Base-by-base conservation (phyloP, 2,329 filamentous ascomycete genomes). In the Eutypa lata region DNA sequence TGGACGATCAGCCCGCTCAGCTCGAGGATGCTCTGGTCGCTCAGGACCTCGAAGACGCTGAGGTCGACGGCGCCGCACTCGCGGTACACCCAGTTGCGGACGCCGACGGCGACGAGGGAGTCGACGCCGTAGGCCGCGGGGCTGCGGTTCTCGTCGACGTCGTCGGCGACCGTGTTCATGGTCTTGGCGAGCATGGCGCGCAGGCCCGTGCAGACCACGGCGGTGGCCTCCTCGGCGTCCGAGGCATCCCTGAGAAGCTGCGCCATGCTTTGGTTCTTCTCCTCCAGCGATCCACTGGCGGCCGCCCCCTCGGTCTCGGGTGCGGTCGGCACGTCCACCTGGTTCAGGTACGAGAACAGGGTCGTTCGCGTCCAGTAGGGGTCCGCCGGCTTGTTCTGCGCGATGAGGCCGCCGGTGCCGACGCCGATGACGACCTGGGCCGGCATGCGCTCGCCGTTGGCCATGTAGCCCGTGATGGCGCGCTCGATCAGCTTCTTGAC, bases 281-380 rank as follows among this genome's bases (percentile, higher is more conserved):
- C 16, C n/a, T 42, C 47, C 6, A 40, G 31, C 47, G 48, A 42
- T 24, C 45, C 52, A 48, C 43, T 43, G 33, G n/a, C 19, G 22
- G 37, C 10, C 22, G 14, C 42, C n/a, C 26, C 18, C 19, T 24
- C 31, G 18, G 62, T 52, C 3, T 50, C 56, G n/a, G 48, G 44
- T 11, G 61, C 50, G 10, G 55, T 50, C 3, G 58, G 73, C 56
- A 77, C 66, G 59, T 82, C 79, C 3, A 82, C 66, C 22, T 74
- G 62, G 53, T 77, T 76, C 44, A 83, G 71, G 50, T 75, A 71
- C 2, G 72, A 66, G 53, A 79, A 82, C 37, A 80, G 66, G 0
- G 77, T 72, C 0, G 76, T 77, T 6, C 72, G 73, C 10, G 76
- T 71, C 79, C 79, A 83, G 64, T 80, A 83, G 1, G 80, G 78